phyloP scores from a whole-genome alignment of 768 basidiomycete species.

The Exidia glandulosa region DNA sequence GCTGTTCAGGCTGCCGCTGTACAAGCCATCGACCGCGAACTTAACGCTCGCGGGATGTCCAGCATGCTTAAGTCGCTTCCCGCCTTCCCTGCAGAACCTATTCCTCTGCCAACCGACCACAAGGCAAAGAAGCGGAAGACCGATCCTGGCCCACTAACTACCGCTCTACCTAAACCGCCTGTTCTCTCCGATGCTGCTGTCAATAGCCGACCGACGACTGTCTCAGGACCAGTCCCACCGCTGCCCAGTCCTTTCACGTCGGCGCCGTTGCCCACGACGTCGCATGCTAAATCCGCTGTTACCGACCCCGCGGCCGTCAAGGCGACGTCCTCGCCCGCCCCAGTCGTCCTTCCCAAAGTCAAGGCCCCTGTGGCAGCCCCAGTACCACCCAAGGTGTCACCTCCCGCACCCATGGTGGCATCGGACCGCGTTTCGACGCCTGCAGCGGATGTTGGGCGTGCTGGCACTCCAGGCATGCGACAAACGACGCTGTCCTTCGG shows the following conservation, averaged over 20 bases:
- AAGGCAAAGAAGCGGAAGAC: constrained; percentile 21
- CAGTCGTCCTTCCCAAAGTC: background rate
- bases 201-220: background rate
- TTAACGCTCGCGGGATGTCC: constrained; percentile 44
- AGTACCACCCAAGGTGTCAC: background rate
- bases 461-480: background rate
- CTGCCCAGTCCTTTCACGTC: constrained; percentile 23
- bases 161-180: background rate
- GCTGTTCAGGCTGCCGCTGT: constrained; percentile 48
- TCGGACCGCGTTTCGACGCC: background rate
- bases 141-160: constrained; percentile 5
- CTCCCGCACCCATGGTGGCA: background rate
- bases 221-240: background rate
- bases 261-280: background rate
- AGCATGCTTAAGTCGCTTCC: constrained; percentile 40
- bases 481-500: background rate
- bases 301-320: background rate
- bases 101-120: background rate
- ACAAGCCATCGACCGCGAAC: constrained; percentile 53
- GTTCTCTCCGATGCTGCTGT: background rate
- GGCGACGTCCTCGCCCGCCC: background rate
- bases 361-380: background rate
- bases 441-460: background rate
- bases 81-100: background rate
- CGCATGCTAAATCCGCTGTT: background rate